A percentile compares a stretch with the other conserved stretches of the same genome.
phyloP scores from a whole-genome alignment of 2,329 filamentous ascomycete species.

The Aureobasidium sp. region DNA sequence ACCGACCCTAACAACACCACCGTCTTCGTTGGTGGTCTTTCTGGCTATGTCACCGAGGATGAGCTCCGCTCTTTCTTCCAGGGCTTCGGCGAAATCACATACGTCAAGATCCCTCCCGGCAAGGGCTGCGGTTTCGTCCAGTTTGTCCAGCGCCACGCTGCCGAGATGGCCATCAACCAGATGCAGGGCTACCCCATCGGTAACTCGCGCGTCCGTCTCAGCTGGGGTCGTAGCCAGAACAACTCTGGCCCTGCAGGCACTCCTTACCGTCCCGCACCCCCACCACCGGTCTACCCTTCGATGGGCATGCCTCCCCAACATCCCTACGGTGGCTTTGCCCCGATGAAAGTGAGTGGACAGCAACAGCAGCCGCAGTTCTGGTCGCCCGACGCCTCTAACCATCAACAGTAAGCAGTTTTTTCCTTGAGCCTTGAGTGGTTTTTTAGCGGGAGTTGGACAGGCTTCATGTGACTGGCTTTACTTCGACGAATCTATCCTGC shows the following conservation, averaged over 20 bases:
- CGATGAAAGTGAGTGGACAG: constrained; percentile 52
- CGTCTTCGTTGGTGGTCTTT: constrained; percentile 94
- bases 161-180: constrained; percentile 99
- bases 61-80: constrained; percentile 99
- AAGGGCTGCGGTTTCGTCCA: constrained; percentile 99
- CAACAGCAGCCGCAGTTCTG: neutral
- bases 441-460: constrained; percentile 36
- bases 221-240: constrained; percentile 97
- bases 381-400: neutral
- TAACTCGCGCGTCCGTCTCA: constrained; percentile 94
- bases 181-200: constrained; percentile 99
- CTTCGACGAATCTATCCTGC: constrained; percentile 20
- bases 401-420: constrained; percentile 29
- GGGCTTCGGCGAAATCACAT: constrained; percentile 98
- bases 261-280: constrained; percentile 89
- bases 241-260: constrained; percentile 95
- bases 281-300: constrained; percentile 64
- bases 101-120: constrained; percentile 98
- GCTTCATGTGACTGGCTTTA: constrained; percentile 22
- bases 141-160: constrained; percentile 96
- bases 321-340: constrained; percentile 58
- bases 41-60: constrained; percentile 96
- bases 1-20: constrained; percentile 99
- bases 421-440: constrained; percentile 34
- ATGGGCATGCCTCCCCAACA: constrained; percentile 62